These are phyloP conservation scores for Phytophthora nicotianae DNA, from an alignment of 352 stramenopile species.

Conservation along the genomic window DNA sequence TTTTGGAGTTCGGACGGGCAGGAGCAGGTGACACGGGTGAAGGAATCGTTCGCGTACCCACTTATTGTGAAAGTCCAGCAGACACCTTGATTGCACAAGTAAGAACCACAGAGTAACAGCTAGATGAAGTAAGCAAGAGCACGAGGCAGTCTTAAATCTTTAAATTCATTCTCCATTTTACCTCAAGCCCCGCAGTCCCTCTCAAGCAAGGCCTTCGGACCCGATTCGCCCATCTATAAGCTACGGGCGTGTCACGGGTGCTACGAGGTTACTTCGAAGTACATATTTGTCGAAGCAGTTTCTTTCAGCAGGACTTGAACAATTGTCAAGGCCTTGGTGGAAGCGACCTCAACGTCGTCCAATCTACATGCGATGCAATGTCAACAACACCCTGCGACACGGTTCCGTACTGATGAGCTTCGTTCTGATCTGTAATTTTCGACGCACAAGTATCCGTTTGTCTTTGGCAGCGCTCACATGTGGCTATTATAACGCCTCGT, in stretches of 20 bases:
- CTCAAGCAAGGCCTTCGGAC: background rate
- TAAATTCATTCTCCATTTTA: background rate
- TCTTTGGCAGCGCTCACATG: too few species aligned
- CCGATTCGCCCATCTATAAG: background rate
- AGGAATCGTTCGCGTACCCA: background rate
- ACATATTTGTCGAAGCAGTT: too few species aligned
- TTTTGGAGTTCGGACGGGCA: conserved; percentile 5
- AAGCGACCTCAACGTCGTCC: background rate
- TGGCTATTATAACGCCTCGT: too few species aligned
- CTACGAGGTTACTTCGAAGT: too few species aligned
- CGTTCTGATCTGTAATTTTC: background rate
- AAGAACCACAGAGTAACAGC: background rate
- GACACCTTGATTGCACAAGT: background rate
- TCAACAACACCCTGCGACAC: too few species aligned
- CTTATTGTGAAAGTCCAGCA: background rate
- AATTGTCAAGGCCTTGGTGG: too few species aligned
- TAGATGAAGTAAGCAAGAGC: background rate
- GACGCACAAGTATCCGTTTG: too few species aligned
- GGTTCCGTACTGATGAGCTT: too few species aligned
- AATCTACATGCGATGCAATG: background rate
- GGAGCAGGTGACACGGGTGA: background rate
- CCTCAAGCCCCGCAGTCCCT: background rate
- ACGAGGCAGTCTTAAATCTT: background rate
- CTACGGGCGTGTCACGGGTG: background rate
- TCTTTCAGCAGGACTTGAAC: too few species aligned